Percentiles rank a stretch among this genome's conserved stretches.
phyloP scores from a whole-genome alignment of 2,329 filamentous ascomycete species.

The Escovopsis weberi region DNA sequence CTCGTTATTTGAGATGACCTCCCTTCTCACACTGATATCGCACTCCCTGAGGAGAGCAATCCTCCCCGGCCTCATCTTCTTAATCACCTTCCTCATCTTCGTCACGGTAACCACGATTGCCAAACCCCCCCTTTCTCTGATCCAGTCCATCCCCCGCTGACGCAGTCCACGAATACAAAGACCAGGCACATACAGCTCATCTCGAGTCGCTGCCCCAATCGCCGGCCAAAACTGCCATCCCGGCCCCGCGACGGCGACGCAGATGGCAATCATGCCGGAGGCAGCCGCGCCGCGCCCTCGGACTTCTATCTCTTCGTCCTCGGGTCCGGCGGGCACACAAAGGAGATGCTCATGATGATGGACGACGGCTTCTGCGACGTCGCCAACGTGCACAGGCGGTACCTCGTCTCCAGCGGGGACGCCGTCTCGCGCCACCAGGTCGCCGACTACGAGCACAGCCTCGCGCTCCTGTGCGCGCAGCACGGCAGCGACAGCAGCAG shows the following conservation, averaged over 20 bases:
- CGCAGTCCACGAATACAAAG: conserved; percentile 6
- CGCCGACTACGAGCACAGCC: conserved; percentile 32
- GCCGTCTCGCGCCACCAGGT: conserved; percentile 50
- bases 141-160: not conserved
- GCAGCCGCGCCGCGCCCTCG: not conserved
- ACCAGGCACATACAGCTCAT: conserved; percentile 17
- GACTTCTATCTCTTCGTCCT: conserved; percentile 64
- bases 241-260: conserved; percentile 2
- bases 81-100: conserved; percentile 14
- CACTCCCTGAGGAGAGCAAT: too few relatives aligned
- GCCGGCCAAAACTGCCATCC: conserved; percentile 4
- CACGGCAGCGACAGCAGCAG: conserved; percentile 2
- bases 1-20: too few relatives aligned
- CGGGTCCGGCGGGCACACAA: conserved; percentile 86
- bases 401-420: conserved; percentile 68
- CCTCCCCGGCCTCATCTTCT: too few relatives aligned
- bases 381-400: conserved; percentile 54
- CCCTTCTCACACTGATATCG: too few relatives aligned
- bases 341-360: conserved; percentile 85
- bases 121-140: too few relatives aligned
- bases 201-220: conserved; percentile 8
- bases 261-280: too few relatives aligned
- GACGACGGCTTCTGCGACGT: conserved; percentile 38
- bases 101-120: conserved; percentile 13
- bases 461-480: conserved; percentile 11